A percentile compares a stretch with the other conserved stretches of the same genome.
Evolutionary conservation across 139 green algal genomes (phyloP).

Genomic region (Astrephomene gubernaculifera): DNA sequence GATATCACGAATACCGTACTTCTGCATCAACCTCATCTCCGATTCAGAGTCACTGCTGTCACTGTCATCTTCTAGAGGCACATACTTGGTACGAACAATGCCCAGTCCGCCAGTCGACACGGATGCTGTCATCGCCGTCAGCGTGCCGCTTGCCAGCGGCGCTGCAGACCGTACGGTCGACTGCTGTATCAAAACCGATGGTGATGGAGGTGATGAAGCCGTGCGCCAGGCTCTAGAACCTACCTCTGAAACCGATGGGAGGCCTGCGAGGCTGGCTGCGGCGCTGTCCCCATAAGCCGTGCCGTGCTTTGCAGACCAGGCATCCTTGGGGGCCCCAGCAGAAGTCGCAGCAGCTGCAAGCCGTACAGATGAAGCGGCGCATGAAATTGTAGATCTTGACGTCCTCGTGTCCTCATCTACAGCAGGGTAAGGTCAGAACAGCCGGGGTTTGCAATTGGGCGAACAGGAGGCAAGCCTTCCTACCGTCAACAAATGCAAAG

Average conservation of each 20-base stretch:
- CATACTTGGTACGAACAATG: slow-evolving; percentile 34
- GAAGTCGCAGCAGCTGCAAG: too few relatives aligned
- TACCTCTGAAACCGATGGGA: too few relatives aligned
- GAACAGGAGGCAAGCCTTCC: neutral
- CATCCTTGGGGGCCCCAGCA: too few relatives aligned
- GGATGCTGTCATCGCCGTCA: neutral
- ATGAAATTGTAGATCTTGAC: too few relatives aligned
- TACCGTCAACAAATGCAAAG: neutral
- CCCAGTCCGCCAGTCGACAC: too few relatives aligned
- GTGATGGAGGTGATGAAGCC: too few relatives aligned
- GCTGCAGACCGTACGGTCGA: neutral
- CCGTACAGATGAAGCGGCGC: too few relatives aligned
- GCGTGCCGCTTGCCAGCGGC: neutral
- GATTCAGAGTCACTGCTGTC: slow-evolving; percentile 33
- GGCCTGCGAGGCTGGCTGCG: too few relatives aligned
- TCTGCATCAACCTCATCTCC: slow-evolving; percentile 15
- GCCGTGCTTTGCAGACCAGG: too few relatives aligned
- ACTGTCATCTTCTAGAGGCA: slow-evolving; percentile 39
- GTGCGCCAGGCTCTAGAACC: neutral
- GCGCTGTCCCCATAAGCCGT: too few relatives aligned
- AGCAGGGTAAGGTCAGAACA: neutral
- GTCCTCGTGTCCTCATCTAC: too few relatives aligned
- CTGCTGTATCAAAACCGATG: too few relatives aligned
- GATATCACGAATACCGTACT: slow-evolving; percentile 18
- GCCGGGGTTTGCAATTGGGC: neutral